Percentiles rank a stretch among this genome's conserved stretches.
Conservation (phyloP, 2,329 filamentous ascomycete species). For the Neonectria faginata region DNA sequence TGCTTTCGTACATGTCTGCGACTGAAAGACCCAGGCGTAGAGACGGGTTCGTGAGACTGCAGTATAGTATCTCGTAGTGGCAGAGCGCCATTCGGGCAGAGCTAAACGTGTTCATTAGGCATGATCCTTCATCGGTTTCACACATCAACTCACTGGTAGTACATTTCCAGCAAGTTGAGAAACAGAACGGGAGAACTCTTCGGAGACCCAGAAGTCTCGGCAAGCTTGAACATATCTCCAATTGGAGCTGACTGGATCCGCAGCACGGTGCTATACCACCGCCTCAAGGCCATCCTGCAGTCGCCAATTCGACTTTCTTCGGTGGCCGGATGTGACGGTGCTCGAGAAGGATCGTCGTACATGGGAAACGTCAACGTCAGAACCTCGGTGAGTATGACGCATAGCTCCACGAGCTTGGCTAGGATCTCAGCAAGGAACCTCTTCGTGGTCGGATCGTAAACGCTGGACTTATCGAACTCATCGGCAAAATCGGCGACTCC, state of each 20-base stretch:
- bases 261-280: conserved; percentile 39
- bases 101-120: conserved; percentile 4
- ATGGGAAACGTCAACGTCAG: conserved; percentile 25
- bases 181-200: conserved; percentile 36
- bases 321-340: conserved; percentile 7
- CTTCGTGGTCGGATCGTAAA: conserved; percentile 24
- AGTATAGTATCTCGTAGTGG: conserved; percentile 40
- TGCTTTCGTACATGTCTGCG: conserved; percentile 30
- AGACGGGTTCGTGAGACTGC: conserved; percentile 24
- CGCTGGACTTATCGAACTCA: conserved; percentile 21
- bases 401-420: conserved; percentile 22
- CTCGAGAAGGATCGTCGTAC: conserved; percentile 21
- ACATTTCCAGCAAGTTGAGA: conserved; percentile 43
- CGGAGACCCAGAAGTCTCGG: conserved; percentile 15
- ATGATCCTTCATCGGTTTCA: accelerated
- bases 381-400: conserved; percentile 28
- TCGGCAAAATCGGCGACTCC: conserved; percentile 15
- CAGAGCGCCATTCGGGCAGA: conserved; percentile 39
- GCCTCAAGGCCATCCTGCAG: conserved; percentile 36
- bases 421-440: conserved; percentile 21
- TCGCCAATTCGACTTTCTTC: conserved; percentile 22
- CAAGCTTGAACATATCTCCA: conserved; percentile 26
- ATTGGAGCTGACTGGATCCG: conserved; percentile 31
- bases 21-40: conserved; percentile 17
- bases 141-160: conserved; percentile 37